Evolutionary conservation across 2,329 filamentous ascomycete species (phyloP).

Genomic region (Hypoxylon sp.): DNA sequence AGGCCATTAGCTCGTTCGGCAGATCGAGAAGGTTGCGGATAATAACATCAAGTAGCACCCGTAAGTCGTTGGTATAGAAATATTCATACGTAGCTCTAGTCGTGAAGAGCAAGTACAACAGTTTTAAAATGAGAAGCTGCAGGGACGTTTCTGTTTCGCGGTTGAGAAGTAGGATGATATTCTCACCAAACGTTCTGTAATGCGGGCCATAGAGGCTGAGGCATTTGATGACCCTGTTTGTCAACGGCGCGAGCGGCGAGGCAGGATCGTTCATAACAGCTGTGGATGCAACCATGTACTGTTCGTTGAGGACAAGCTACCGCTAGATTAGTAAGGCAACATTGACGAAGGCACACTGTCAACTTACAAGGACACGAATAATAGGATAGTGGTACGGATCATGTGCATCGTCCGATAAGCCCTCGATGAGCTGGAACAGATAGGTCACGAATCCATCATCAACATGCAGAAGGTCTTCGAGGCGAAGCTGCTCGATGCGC

Average conservation of each 20-base stretch:
- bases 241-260: slow-evolving; percentile 67
- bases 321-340: slow-evolving; percentile 27
- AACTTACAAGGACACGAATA: slow-evolving; percentile 86
- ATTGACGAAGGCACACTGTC: background rate
- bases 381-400: slow-evolving; percentile 97
- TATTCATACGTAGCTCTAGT: slow-evolving; percentile 94
- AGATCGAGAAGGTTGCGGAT: slow-evolving; percentile 97
- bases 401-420: slow-evolving; percentile 84
- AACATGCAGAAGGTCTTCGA: slow-evolving; percentile 80
- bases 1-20: slow-evolving; percentile 79
- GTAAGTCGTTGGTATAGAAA: slow-evolving; percentile 97
- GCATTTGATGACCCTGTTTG: slow-evolving; percentile 93
- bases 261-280: slow-evolving; percentile 59
- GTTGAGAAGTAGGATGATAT: slow-evolving; percentile 94
- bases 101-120: slow-evolving; percentile 94
- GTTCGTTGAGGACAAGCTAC: slow-evolving; percentile 94
- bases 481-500: slow-evolving; percentile 83
- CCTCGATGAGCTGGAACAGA: slow-evolving; percentile 88
- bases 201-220: slow-evolving; percentile 82
- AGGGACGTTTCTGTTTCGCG: slow-evolving; percentile 94
- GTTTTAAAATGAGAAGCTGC: slow-evolving; percentile 95
- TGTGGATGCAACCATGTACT: slow-evolving; percentile 88
- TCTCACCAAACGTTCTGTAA: slow-evolving; percentile 97
- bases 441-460: slow-evolving; percentile 85
- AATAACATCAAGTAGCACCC: slow-evolving; percentile 93